A percentile compares a stretch with the other conserved stretches of the same genome.
These are phyloP conservation scores for Hypoxylon subgilvum DNA, from an alignment of 495 filamentous ascomycete genomes.

Conservation along the genomic window DNA sequence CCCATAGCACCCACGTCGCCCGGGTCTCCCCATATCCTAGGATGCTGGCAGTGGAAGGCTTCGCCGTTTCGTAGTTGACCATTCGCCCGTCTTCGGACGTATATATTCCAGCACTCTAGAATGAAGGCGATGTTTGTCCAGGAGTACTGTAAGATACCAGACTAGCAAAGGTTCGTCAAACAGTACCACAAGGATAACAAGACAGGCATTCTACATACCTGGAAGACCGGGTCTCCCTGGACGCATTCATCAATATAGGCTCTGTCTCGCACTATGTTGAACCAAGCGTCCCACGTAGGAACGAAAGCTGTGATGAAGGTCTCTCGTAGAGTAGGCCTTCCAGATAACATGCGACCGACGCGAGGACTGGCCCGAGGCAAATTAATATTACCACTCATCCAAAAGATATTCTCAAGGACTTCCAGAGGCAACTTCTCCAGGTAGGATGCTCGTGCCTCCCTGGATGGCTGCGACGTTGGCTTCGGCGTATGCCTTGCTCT, in stretches of 20 bases:
- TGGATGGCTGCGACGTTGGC: slow-evolving; percentile 11
- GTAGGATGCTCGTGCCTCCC: slow-evolving; percentile 23
- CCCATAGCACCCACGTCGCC: not conserved
- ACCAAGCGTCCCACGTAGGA: slow-evolving; percentile 48
- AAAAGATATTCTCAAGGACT: slow-evolving; percentile 51
- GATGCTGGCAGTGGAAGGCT: not conserved
- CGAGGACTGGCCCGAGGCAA: slow-evolving; percentile 44
- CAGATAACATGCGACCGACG: slow-evolving; percentile 46
- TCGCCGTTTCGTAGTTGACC: not conserved
- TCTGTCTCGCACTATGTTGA: not conserved
- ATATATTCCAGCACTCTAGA: slow-evolving; percentile 29
- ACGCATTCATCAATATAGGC: not conserved
- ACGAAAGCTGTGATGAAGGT: slow-evolving; percentile 44
- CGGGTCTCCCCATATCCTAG: slow-evolving; percentile 24
- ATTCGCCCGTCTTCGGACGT: slow-evolving; percentile 15
- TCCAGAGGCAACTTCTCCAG: slow-evolving; percentile 50
- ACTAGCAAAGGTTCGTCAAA: slow-evolving; percentile 39
- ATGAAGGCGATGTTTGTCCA: slow-evolving; percentile 44
- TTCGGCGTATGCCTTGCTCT: not conserved
- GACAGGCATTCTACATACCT: slow-evolving; percentile 33
- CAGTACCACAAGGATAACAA: not conserved
- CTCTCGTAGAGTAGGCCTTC: slow-evolving; percentile 29
- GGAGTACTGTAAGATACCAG: slow-evolving; percentile 36
- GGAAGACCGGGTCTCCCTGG: slow-evolving; percentile 41
- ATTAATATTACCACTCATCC: slow-evolving; percentile 47